Conservation (phyloP, 805 yeast genomes). For the Torulaspora quercuum region DNA sequence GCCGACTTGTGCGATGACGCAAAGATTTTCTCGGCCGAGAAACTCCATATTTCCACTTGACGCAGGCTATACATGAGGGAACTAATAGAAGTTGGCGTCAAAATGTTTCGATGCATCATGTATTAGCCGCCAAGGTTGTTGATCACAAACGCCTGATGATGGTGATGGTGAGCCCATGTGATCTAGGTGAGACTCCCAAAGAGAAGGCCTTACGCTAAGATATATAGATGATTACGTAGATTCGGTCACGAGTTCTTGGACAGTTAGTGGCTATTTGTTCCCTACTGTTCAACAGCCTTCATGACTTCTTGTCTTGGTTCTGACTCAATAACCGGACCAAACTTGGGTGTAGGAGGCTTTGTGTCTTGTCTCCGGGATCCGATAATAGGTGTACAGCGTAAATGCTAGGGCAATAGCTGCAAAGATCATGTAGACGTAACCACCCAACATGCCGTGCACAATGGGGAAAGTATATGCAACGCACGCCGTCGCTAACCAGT, state of each 20-base stretch:
- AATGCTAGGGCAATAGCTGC: conserved; percentile 53
- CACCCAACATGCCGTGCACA: conserved; percentile 61
- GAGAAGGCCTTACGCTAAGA: too few species aligned
- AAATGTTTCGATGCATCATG: too few species aligned
- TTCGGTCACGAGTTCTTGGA: too few species aligned
- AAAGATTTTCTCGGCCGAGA: conserved; percentile 6
- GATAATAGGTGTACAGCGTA: conserved; percentile 39
- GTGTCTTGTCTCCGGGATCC: conserved; percentile 77
- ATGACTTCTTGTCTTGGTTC: neutral
- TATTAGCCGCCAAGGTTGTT: too few species aligned
- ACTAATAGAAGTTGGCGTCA: too few species aligned
- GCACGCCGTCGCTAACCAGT: conserved; percentile 85
- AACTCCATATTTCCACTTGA: too few species aligned
- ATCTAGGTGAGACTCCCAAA: too few species aligned
- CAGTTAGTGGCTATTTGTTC: neutral
- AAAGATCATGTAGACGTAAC: conserved; percentile 73
- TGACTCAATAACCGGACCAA: conserved; percentile 45
- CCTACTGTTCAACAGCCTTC: neutral
- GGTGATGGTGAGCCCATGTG: too few species aligned
- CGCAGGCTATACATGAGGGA: too few species aligned
- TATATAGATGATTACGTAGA: too few species aligned
- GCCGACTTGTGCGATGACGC: neutral
- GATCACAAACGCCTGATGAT: too few species aligned
- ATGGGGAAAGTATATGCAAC: conserved; percentile 82
- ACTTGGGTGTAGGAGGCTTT: conserved; percentile 58